A percentile compares a stretch with the other conserved stretches of the same genome.
Conservation (phyloP, 73 alveolate genomes). For the Uronychia binucleata region DNA sequence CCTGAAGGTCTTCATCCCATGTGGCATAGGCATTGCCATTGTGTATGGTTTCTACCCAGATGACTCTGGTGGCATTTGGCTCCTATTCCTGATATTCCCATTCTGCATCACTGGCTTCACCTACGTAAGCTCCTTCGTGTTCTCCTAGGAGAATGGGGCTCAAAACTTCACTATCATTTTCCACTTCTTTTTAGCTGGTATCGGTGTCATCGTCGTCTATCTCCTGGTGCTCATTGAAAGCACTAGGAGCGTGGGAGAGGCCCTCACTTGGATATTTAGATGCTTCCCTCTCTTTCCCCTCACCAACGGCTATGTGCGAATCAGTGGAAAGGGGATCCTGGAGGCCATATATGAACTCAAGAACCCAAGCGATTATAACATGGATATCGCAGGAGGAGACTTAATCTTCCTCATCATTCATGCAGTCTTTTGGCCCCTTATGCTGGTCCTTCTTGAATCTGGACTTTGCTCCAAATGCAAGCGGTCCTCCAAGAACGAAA, state of each 20-base stretch:
- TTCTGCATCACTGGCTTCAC: constrained; percentile 77
- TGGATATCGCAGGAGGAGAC: constrained; percentile 73
- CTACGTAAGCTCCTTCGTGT: constrained; percentile 70
- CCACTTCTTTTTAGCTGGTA: constrained; percentile 67
- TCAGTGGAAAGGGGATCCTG: constrained; percentile 37
- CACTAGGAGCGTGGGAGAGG: constrained; percentile 59
- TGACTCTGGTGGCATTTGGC: constrained; percentile 47
- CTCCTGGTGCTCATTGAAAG: constrained; percentile 66
- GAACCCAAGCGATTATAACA: background rate
- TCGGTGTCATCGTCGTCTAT: constrained; percentile 55
- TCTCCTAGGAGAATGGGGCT: constrained; percentile 65
- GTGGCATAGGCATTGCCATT: constrained; percentile 56
- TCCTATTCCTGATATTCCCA: constrained; percentile 72
- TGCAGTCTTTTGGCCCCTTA: constrained; percentile 19
- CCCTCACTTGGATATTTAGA: constrained; percentile 63
- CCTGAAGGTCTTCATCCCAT: constrained; percentile 79
- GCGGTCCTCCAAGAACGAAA: too few species aligned
- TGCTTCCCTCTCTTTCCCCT: constrained; percentile 73
- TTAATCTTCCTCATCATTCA: constrained; percentile 31
- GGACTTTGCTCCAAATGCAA: too few species aligned
- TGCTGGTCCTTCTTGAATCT: constrained; percentile 19
- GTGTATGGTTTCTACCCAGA: constrained; percentile 28
- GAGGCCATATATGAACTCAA: constrained; percentile 25
- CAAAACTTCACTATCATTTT: constrained; percentile 64
- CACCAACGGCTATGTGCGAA: constrained; percentile 58